Conservation (phyloP, 148 eudicot genomes). For the Gaultheria prostrata region DNA sequence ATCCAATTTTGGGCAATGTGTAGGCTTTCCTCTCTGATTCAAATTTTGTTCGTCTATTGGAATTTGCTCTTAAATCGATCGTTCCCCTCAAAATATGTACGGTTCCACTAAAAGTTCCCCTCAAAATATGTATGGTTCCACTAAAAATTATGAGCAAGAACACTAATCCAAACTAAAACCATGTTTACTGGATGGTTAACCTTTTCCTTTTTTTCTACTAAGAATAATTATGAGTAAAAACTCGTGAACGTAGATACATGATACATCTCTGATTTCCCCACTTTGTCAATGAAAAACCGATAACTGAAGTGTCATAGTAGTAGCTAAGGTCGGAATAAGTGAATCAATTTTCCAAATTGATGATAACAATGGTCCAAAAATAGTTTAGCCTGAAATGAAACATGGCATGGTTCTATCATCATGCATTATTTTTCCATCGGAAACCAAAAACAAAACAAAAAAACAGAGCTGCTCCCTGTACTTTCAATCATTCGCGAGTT, state of each 20-base stretch:
- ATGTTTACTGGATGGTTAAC: not conserved
- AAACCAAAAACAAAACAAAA: too few species aligned
- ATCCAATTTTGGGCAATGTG: not conserved
- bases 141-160: not conserved
- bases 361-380: conserved; percentile 4
- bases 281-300: not conserved
- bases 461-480: conserved; percentile 6
- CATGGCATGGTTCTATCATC: conserved; percentile 19
- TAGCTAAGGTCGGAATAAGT: not conserved
- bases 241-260: not conserved
- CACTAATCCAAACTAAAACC: not conserved
- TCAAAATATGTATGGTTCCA: too few species aligned
- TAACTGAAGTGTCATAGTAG: not conserved
- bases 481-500: too few species aligned
- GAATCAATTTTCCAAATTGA: not conserved
- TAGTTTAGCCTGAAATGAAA: not conserved
- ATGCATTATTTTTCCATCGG: conserved; percentile 17
- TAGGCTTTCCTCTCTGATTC: not conserved
- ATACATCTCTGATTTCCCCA: conserved; percentile 2
- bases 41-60: too few species aligned
- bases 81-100: too few species aligned
- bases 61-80: too few species aligned
- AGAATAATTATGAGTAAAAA: too few species aligned
- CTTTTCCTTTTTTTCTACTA: too few species aligned
- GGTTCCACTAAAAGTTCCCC: too few species aligned